These are phyloP conservation scores for Sporothrix globosa DNA, from an alignment of 2,329 filamentous ascomycete genomes.

Conservation along the genomic window DNA sequence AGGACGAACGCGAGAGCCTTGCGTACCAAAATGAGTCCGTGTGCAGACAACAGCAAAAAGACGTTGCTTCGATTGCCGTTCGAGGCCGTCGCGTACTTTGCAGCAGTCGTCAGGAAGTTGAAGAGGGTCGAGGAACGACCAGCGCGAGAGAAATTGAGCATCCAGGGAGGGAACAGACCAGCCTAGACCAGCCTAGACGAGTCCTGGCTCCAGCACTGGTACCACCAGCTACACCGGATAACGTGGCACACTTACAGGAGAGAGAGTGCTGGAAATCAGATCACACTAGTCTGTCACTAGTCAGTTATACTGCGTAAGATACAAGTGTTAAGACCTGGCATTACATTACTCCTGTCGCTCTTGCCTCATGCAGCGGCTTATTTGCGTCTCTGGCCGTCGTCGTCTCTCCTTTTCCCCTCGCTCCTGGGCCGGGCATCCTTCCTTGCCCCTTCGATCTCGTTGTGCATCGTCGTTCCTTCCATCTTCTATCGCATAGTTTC, in stretches of 20 bases:
- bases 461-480: constrained; percentile 1
- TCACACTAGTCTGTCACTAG: constrained; percentile 14
- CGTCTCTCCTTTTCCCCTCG: constrained; percentile 28
- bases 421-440: constrained; percentile 12
- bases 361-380: constrained; percentile 25
- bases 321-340: constrained; percentile 19
- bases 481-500: background rate
- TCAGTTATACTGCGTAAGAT: constrained; percentile 21
- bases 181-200: background rate
- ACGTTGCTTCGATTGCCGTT: constrained; percentile 28
- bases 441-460: background rate
- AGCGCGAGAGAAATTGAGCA: constrained; percentile 20
- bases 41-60: constrained; percentile 17
- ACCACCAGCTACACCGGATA: background rate
- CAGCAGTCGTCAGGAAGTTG: constrained; percentile 7
- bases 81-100: constrained; percentile 18
- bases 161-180: background rate
- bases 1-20: background rate
- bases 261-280: constrained; percentile 7
- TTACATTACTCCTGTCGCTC: background rate
- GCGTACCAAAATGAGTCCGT: background rate
- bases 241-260: constrained; percentile 12
- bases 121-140: constrained; percentile 12
- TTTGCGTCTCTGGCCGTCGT: constrained; percentile 24
- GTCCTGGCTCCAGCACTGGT: background rate